Conservation (phyloP, 108 stramenopile species). For the Aurantiochytrium sp. region DNA sequence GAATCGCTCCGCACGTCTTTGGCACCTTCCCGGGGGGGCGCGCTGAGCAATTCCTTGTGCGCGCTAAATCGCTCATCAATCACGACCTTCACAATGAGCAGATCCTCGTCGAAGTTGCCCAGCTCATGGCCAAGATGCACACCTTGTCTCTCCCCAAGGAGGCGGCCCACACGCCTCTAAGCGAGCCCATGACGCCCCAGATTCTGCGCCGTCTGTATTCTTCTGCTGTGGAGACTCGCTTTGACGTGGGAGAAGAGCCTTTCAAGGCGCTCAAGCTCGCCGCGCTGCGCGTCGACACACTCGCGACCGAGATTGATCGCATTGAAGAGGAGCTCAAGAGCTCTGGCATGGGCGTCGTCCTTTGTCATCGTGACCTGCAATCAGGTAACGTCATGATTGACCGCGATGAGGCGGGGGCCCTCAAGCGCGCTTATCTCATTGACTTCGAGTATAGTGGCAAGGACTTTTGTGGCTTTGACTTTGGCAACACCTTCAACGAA, state of each 20-base stretch:
- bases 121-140: slow-evolving; percentile 9
- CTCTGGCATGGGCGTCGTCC: background rate
- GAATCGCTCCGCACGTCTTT: background rate
- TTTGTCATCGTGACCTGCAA: background rate
- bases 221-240: background rate
- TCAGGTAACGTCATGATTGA: background rate
- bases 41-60: background rate
- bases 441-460: slow-evolving; percentile 5
- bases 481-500: background rate
- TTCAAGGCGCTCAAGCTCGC: background rate
- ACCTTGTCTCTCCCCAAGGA: background rate
- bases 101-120: background rate
- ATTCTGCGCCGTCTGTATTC: background rate
- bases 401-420: background rate
- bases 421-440: background rate
- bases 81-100: background rate
- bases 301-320: background rate
- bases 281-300: background rate
- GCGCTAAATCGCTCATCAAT: background rate
- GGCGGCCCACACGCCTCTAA: background rate
- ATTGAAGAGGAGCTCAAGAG: background rate
- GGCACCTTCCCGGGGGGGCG: background rate
- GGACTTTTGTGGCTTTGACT: slow-evolving; percentile 12
- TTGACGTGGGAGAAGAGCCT: background rate
- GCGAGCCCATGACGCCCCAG: background rate